phyloP scores from a whole-genome alignment of 2,329 filamentous ascomycete species.

The Stagonosporopsis tanaceti region DNA sequence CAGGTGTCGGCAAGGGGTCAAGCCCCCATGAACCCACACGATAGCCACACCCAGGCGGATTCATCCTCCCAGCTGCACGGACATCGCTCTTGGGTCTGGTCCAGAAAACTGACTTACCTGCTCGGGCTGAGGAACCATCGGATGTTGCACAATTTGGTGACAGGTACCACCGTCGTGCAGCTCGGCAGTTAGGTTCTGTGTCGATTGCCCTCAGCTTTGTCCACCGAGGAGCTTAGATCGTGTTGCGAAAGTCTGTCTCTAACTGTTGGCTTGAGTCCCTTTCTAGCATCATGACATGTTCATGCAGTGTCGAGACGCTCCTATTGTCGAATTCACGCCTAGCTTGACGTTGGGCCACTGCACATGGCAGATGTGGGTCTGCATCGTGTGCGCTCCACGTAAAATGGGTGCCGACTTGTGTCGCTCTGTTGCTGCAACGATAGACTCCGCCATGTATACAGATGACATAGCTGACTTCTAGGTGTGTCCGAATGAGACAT shows the following conservation, averaged over 20 bases:
- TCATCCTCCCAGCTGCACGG: neutral
- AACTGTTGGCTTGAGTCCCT: neutral
- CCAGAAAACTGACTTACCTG: neutral
- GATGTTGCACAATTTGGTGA: constrained; percentile 1
- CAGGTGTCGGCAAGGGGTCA: neutral
- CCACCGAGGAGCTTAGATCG: neutral
- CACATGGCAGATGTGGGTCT: neutral
- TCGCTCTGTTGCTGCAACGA: neutral
- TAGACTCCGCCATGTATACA: neutral
- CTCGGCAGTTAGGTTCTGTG: neutral
- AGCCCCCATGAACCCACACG: neutral
- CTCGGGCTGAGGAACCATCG: neutral
- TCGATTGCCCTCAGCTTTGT: neutral
- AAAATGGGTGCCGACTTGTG: neutral
- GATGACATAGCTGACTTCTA: neutral
- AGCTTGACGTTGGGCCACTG: neutral
- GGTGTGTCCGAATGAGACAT: neutral
- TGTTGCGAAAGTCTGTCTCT: neutral
- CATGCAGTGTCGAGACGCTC: neutral
- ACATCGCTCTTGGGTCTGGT: neutral
- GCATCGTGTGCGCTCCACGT: neutral
- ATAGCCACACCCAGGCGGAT: constrained; percentile 1
- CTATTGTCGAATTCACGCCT: neutral
- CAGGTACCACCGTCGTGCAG: neutral
- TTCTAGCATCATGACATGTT: neutral